These are phyloP conservation scores for Scheffersomyces cryptocercus DNA, from an alignment of 1,139 yeast genomes.

Conservation along the genomic window DNA sequence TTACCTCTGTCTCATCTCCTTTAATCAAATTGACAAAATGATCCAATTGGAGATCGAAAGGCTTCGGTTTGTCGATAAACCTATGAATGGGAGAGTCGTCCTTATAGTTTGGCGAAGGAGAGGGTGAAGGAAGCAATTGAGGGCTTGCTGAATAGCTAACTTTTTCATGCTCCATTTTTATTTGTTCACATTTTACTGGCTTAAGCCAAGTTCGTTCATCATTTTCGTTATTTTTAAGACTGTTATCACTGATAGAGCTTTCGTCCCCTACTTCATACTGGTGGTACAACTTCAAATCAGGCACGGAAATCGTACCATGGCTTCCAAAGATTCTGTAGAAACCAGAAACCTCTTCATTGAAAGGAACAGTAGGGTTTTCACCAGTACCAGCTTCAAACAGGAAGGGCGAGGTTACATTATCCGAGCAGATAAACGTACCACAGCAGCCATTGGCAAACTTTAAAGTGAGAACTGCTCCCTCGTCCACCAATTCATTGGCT, in stretches of 20 bases:
- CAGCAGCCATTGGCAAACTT: constrained; percentile 39
- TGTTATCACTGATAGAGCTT: constrained; percentile 6
- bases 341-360: constrained; percentile 32
- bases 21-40: constrained; percentile 38
- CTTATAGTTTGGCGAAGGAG: constrained; percentile 27
- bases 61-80: constrained; percentile 24
- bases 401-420: constrained; percentile 43
- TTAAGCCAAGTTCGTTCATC: constrained; percentile 32
- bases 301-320: constrained; percentile 42
- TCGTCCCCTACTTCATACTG: constrained; percentile 14
- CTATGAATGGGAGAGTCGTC: constrained; percentile 19
- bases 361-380: constrained; percentile 44
- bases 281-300: constrained; percentile 40
- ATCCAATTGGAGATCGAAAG: constrained; percentile 42
- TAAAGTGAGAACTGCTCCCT: constrained; percentile 44
- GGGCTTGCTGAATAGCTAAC: constrained; percentile 5
- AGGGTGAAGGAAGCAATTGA: constrained; percentile 18
- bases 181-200: constrained; percentile 28
- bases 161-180: constrained; percentile 19
- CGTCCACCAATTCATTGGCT: constrained; percentile 32
- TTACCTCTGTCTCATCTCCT: constrained; percentile 31
- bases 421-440: constrained; percentile 45
- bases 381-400: constrained; percentile 46
- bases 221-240: constrained; percentile 9
- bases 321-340: constrained; percentile 43